Evolutionary conservation across 2,329 filamentous ascomycete species (phyloP).

Genomic region (Calonectria pseudoreteaudii): DNA sequence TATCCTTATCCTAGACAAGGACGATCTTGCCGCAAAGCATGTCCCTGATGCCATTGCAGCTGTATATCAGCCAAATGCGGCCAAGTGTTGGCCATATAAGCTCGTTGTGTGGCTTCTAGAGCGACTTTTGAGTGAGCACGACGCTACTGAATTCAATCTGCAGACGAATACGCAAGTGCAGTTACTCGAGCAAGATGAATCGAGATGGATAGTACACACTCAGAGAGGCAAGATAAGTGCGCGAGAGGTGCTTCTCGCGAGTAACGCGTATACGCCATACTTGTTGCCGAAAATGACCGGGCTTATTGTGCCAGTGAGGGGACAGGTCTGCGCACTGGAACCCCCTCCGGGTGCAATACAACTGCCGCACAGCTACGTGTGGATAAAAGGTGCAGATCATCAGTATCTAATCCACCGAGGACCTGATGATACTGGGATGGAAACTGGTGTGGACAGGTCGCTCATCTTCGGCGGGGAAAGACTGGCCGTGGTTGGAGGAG

Average conservation of each 20-base stretch:
- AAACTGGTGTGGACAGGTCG: background rate
- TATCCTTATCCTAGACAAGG: slow-evolving; percentile 52
- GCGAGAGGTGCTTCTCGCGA: slow-evolving; percentile 77
- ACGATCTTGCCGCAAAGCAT: slow-evolving; percentile 63
- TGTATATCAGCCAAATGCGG: slow-evolving; percentile 73
- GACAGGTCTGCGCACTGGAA: slow-evolving; percentile 75
- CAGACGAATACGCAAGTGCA: slow-evolving; percentile 80
- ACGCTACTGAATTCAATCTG: slow-evolving; percentile 70
- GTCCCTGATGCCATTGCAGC: slow-evolving; percentile 70
- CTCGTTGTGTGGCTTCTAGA: slow-evolving; percentile 80
- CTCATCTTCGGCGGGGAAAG: slow-evolving; percentile 80
- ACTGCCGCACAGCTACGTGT: slow-evolving; percentile 72
- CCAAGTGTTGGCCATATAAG: slow-evolving; percentile 86
- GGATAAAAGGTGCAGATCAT: slow-evolving; percentile 65
- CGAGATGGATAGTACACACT: slow-evolving; percentile 73
- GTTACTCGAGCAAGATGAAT: slow-evolving; percentile 52
- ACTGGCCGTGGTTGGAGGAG: slow-evolving; percentile 59
- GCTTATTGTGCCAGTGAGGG: slow-evolving; percentile 81
- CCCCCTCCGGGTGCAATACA: slow-evolving; percentile 59
- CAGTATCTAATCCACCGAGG: slow-evolving; percentile 81
- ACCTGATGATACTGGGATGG: slow-evolving; percentile 51
- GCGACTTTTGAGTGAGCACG: slow-evolving; percentile 56
- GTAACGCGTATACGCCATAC: slow-evolving; percentile 85
- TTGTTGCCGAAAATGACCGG: slow-evolving; percentile 77
- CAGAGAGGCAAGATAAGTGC: slow-evolving; percentile 73